These are phyloP conservation scores for Fusarium globosum DNA, from an alignment of 2,329 filamentous ascomycete genomes.

Conservation along the genomic window DNA sequence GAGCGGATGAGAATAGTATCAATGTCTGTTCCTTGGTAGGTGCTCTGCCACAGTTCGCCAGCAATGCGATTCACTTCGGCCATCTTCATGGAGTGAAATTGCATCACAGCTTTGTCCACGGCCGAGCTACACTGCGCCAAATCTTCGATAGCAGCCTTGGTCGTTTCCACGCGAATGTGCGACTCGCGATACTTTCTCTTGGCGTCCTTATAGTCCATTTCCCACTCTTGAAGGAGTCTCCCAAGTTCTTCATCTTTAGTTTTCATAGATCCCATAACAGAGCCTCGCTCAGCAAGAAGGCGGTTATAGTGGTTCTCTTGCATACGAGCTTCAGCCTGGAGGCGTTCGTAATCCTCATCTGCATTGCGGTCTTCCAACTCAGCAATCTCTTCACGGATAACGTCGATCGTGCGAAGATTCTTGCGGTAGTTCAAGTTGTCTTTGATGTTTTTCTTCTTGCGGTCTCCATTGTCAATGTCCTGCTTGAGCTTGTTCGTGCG, in stretches of 20 bases:
- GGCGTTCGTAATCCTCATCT: slow-evolving; percentile 81
- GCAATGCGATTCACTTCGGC: slow-evolving; percentile 96
- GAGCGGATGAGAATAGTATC: slow-evolving; percentile 96
- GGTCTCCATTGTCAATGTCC: slow-evolving; percentile 81
- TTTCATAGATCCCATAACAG: slow-evolving; percentile 81
- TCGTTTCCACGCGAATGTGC: slow-evolving; percentile 90
- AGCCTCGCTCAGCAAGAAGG: slow-evolving; percentile 77
- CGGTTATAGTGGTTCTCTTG: slow-evolving; percentile 76
- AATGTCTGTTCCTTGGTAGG: slow-evolving; percentile 96
- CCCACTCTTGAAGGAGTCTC: slow-evolving; percentile 80
- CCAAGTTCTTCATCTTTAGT: slow-evolving; percentile 85
- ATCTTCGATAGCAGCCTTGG: slow-evolving; percentile 92
- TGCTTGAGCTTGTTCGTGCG: slow-evolving; percentile 82
- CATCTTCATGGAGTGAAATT: slow-evolving; percentile 97
- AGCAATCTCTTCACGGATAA: slow-evolving; percentile 75
- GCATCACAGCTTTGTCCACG: slow-evolving; percentile 96
- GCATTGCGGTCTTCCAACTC: slow-evolving; percentile 83
- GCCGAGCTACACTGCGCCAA: slow-evolving; percentile 84
- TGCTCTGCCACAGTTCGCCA: slow-evolving; percentile 95
- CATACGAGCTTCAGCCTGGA: slow-evolving; percentile 74
- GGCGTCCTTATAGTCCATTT: slow-evolving; percentile 88
- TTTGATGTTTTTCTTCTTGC: slow-evolving; percentile 84
- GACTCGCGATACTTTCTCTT: slow-evolving; percentile 83
- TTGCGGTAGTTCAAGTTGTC: slow-evolving; percentile 91
- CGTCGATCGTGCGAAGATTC: slow-evolving; percentile 74